Base-by-base conservation (phyloP, 495 filamentous ascomycete genomes). In the Cudoniella acicularis region DNA sequence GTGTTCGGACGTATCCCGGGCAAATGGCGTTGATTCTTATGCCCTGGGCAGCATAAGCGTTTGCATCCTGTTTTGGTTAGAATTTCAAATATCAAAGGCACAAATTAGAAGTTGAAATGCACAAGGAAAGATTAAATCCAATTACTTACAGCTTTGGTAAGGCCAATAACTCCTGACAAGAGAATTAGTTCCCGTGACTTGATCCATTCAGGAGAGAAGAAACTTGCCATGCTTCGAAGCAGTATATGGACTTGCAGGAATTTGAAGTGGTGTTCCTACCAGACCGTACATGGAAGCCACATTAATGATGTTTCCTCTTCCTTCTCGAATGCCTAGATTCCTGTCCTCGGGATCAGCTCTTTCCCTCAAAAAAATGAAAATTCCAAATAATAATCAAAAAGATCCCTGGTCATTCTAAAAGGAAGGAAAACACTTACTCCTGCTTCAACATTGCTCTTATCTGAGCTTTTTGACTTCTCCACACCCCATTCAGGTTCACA, bases 231-330 rank as follows among this genome's bases (percentile, higher is more conserved):
- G 75, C 54, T 80, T 81, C 10, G 72, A 63, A 1, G 76, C 70
- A 0, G 69, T 65, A 56, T 79, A 78, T 10, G 72, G 67, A 6
- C 65, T 57, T 16, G 72, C 69, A 0, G 67, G 68, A 26, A 65
- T 59, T 24, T 24, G 10, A 3, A 9, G 10, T 11, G 51, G 58
- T 18, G 24, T 8, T 18, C 84, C 86, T 3, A 88, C 83, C 0
- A 87, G 74, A 10, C 86, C 86, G 10, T 78, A 82, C 64, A 89
- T 87, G 10, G 80, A 85, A 3, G 82, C 84, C 3, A 89, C 78
- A 2, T 81, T 85, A 61, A 89, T 88, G 59, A 89, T 89, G 3
- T 77, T 81, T 25, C 87, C 87, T 30, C 83, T 80, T 1, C 75
- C 70, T 0, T 74, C 77, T 54, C 84, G 81, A 1, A 54, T 46